These are phyloP conservation scores for Azolla pinnata DNA, from an alignment of 75 land plant genomes.

Conservation along the genomic window DNA sequence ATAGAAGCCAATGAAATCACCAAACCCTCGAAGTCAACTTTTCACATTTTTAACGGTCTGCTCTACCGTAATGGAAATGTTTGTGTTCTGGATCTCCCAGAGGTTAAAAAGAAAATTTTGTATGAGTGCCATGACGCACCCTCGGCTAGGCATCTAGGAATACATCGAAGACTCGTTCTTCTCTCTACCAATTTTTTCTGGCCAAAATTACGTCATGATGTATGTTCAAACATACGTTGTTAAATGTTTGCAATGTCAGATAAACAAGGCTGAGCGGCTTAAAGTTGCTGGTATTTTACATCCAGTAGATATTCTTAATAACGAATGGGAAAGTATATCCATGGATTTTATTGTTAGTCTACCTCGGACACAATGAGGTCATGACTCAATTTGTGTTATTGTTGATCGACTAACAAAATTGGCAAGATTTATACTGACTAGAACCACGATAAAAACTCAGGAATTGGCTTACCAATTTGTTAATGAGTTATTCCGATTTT, in stretches of 20 bases:
- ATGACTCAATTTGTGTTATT: constrained; percentile 23
- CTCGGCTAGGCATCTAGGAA: too few relatives aligned
- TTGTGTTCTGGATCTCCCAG: too few relatives aligned
- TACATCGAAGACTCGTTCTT: too few relatives aligned
- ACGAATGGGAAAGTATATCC: constrained; percentile 33
- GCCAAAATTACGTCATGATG: too few relatives aligned
- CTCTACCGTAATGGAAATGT: too few relatives aligned
- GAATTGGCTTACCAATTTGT: neutral
- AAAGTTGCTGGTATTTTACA: constrained; percentile 10
- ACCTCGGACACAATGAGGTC: constrained; percentile 4
- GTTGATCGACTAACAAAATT: constrained; percentile 36
- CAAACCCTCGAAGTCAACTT: too few relatives aligned
- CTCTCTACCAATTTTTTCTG: too few relatives aligned
- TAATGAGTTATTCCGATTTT: neutral
- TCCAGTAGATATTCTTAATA: constrained; percentile 9
- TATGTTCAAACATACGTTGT: too few relatives aligned
- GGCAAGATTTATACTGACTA: neutral
- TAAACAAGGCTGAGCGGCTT: constrained; percentile 20
- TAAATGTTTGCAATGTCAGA: constrained; percentile 16
- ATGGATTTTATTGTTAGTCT: constrained; percentile 34
- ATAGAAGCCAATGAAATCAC: too few relatives aligned
- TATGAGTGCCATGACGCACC: too few relatives aligned
- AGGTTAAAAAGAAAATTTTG: too few relatives aligned
- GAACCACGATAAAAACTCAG: neutral
- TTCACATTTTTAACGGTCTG: too few relatives aligned